Evolutionary conservation across 169 alveolate species (phyloP).

Genomic region (Cryptosporidium canis): DNA sequence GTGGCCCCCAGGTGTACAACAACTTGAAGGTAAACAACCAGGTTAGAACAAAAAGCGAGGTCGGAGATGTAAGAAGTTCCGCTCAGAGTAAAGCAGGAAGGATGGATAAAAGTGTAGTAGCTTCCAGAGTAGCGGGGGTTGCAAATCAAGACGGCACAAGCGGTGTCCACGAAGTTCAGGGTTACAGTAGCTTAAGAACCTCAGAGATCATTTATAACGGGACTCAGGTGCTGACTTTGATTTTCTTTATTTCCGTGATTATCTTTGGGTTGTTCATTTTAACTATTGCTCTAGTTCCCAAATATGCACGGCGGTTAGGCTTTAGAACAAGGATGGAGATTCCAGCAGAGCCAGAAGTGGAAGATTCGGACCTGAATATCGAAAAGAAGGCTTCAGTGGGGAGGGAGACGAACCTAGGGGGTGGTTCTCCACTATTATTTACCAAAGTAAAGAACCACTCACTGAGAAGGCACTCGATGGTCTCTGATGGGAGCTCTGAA

Average conservation of each 20-base stretch:
- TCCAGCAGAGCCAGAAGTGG: background rate
- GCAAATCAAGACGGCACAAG: conserved; percentile 1
- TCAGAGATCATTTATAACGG: conserved; percentile 68
- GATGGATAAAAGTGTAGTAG: background rate
- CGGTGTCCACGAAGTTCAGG: conserved; percentile 1
- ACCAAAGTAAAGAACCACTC: conserved; percentile 13
- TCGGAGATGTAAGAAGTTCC: conserved; percentile 3
- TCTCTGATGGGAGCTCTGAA: conserved; percentile 48
- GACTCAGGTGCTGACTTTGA: conserved; percentile 35
- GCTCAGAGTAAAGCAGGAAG: conserved; percentile 5
- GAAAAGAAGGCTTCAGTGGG: background rate
- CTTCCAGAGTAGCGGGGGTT: background rate
- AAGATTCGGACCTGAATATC: background rate
- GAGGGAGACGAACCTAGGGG: background rate
- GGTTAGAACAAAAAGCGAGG: conserved; percentile 26
- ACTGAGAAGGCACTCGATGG: conserved; percentile 42
- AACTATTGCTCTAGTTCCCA: conserved; percentile 13
- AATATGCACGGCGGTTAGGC: conserved; percentile 35
- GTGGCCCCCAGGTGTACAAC: conserved; percentile 29
- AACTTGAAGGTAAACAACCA: conserved; percentile 52
- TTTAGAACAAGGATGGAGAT: background rate
- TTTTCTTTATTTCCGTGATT: conserved; percentile 31
- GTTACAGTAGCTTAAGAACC: conserved; percentile 44
- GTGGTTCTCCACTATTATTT: background rate
- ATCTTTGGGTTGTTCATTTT: conserved; percentile 38